These are phyloP conservation scores for Suillus decipiens DNA, from an alignment of 768 basidiomycete genomes.

Conservation along the genomic window DNA sequence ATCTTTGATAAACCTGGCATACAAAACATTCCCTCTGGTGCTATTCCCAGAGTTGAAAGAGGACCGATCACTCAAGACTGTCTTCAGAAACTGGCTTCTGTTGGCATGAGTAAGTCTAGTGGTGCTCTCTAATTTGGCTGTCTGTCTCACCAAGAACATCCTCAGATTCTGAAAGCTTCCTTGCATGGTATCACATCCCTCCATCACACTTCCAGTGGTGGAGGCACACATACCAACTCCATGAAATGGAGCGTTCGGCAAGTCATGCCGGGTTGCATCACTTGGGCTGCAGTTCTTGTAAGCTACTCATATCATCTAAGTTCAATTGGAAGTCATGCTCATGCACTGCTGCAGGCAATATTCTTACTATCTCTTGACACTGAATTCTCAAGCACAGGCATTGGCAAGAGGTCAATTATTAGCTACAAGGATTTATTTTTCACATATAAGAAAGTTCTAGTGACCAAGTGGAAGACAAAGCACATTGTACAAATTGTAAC, in stretches of 20 bases:
- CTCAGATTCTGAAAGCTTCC: background rate
- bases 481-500: background rate
- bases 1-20: background rate
- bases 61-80: background rate
- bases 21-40: background rate
- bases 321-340: too few relatives aligned
- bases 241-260: too few relatives aligned
- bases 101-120: background rate
- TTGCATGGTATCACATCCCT: background rate
- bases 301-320: background rate
- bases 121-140: background rate
- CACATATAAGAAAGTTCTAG: constrained; percentile 4
- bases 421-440: constrained; percentile 2
- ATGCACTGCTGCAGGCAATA: too few relatives aligned
- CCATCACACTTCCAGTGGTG: background rate
- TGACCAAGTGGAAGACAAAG: constrained; percentile 1
- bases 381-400: too few relatives aligned
- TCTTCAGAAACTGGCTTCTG: background rate
- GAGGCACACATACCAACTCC: too few relatives aligned
- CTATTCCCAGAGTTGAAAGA: background rate
- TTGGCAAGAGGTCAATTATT: too few relatives aligned
- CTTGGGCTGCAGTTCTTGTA: constrained; percentile 6
- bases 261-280: background rate
- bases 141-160: background rate
- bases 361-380: too few relatives aligned